Base-by-base conservation (phyloP, 805 yeast genomes). In the Grigorovia transvaalensis region DNA sequence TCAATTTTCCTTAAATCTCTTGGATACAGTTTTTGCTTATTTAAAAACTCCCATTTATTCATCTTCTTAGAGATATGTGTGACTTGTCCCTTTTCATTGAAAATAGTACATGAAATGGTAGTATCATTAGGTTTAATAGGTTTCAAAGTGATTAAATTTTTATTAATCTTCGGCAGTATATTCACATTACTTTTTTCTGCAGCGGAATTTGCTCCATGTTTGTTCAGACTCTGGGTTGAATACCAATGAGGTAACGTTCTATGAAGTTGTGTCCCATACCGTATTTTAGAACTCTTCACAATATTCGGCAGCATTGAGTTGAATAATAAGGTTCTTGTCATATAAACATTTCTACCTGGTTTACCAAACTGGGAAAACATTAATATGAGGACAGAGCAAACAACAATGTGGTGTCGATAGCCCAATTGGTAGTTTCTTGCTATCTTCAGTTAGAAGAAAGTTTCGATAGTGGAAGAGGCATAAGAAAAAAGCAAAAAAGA, bases 1-100 rank as follows among this genome's bases (percentile, higher is more conserved):
- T 63, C 96, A 50, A 90, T 84, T 62, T 87, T 89, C 33, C 97
- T 70, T 56, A 90, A 71, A 66, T 90, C 97, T 68, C 97, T 73
- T 1, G 97, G 95, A 56, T 83, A 88, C 29, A 90, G 65, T 23
- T 82, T 79, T 66, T 88, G 85, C 46, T 85, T 81, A 51, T 81
- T 77, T 12, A 93, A 70, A 57, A 93, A 84, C 52, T 80, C 76
- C 68, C 87, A 79, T 66, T 87, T 84, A 48, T 89, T 88, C 63
- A 84, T 88, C 60, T 81, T 84, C 52, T 84, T 82, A 1, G 95
- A 86, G 0, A 88, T 86, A 0, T 87, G 85, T 1, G 78, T 74
- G 27, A 90, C 87, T 48, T 80, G 77, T 1, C 98, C 99, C 9
- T 74, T 70, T 8, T 64, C 59, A 61, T 91, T 90, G 59, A 93